Evolutionary conservation across 2,329 filamentous ascomycete genomes (phyloP).

Genomic region (Colletotrichum australisinense): DNA sequence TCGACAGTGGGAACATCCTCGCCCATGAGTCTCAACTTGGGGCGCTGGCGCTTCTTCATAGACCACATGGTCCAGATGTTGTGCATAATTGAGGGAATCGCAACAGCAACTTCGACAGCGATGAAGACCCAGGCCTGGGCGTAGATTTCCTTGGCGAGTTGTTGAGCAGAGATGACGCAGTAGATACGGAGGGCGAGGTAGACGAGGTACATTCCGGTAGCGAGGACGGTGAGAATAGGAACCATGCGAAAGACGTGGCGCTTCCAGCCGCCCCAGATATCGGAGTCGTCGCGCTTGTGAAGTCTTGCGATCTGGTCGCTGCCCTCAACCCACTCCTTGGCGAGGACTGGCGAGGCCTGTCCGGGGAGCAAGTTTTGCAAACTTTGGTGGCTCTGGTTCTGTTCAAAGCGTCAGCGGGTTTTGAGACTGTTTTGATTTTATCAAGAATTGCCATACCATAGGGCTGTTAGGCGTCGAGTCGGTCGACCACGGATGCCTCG

Average conservation of each 20-base stretch:
- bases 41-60: conserved; percentile 63
- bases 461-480: conserved; percentile 40
- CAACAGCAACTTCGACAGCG: conserved; percentile 63
- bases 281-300: conserved; percentile 54
- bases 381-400: conserved; percentile 57
- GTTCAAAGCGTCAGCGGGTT: conserved; percentile 24
- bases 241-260: conserved; percentile 51
- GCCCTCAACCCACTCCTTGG: conserved; percentile 47
- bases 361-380: conserved; percentile 52
- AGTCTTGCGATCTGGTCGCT: conserved; percentile 50
- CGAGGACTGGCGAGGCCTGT: conserved; percentile 41
- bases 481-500: conserved; percentile 31
- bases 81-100: conserved; percentile 66
- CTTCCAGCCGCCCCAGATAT: conserved; percentile 59
- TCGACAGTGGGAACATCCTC: conserved; percentile 65
- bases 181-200: conserved; percentile 64
- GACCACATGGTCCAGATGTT: conserved; percentile 69
- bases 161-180: conserved; percentile 64
- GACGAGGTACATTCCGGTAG: conserved; percentile 54
- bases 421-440: too few relatives aligned
- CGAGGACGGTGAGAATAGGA: conserved; percentile 53
- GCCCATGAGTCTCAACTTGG: conserved; percentile 62
- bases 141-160: conserved; percentile 51
- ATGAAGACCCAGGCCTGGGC: conserved; percentile 68
- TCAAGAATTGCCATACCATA: conserved; percentile 37